A percentile compares a stretch with the other conserved stretches of the same genome.
Evolutionary conservation across 768 basidiomycete genomes (phyloP).

Genomic region (Paxillus rubicundulus): DNA sequence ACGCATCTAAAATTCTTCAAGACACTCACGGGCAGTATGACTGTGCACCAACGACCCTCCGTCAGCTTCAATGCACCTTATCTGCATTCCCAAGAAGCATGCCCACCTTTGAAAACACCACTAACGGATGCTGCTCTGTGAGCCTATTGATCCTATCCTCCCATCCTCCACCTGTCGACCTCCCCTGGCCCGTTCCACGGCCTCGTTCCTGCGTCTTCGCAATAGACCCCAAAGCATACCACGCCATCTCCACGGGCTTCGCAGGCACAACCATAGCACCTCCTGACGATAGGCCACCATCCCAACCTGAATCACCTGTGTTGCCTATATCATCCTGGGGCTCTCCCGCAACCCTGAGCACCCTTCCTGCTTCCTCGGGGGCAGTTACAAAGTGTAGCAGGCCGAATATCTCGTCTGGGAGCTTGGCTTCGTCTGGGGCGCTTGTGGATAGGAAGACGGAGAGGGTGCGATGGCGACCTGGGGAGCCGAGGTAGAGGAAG

Average conservation of each 20-base stretch:
- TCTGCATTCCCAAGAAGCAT: neutral
- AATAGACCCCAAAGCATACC: constrained; percentile 50
- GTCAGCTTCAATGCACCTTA: too few relatives aligned
- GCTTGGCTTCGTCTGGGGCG: constrained; percentile 38
- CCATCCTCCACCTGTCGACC: constrained; percentile 41
- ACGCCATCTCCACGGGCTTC: constrained; percentile 46
- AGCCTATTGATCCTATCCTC: constrained; percentile 38
- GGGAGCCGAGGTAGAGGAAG: constrained; percentile 39
- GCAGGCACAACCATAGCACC: constrained; percentile 45
- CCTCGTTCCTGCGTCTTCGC: neutral
- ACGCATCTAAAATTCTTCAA: neutral
- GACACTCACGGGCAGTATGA: constrained; percentile 70
- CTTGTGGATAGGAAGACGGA: constrained; percentile 36
- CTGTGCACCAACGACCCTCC: constrained; percentile 32
- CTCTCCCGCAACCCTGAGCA: constrained; percentile 1
- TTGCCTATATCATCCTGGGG: neutral
- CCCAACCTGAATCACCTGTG: constrained; percentile 32
- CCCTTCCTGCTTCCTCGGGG: constrained; percentile 20
- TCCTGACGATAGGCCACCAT: constrained; percentile 35
- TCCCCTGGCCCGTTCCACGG: constrained; percentile 16
- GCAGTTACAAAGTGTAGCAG: constrained; percentile 65
- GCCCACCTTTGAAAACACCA: constrained; percentile 81
- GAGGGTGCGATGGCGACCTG: constrained; percentile 34
- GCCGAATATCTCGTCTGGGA: constrained; percentile 62
- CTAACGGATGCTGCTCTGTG: constrained; percentile 53